Percentiles rank a stretch among this genome's conserved stretches.
phyloP scores from a whole-genome alignment of 306 rosid species.

The Arachis hypogaea region DNA sequence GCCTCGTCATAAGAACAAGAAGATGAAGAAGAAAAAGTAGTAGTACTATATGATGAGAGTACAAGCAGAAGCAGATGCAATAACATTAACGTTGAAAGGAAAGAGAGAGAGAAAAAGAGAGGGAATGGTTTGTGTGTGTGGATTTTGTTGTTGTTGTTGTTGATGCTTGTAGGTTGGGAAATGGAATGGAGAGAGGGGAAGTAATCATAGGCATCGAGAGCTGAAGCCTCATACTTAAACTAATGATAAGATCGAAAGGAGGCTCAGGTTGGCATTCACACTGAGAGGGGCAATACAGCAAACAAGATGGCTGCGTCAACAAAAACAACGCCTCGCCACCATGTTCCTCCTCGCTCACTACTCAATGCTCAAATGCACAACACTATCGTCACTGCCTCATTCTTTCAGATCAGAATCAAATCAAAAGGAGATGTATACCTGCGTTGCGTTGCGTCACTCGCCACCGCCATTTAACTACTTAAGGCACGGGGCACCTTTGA shows the following conservation, averaged over 20 bases:
- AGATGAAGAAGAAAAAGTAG: background rate
- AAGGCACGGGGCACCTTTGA: no score
- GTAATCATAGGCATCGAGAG: background rate
- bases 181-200: background rate
- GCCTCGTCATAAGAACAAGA: background rate
- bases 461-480: no score
- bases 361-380: background rate
- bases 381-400: constrained; percentile 11
- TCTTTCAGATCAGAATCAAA: background rate
- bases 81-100: background rate
- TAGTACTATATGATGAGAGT: background rate
- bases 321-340: background rate
- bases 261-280: background rate
- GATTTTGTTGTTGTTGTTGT: background rate
- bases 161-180: background rate
- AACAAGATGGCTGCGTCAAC: background rate
- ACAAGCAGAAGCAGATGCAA: background rate
- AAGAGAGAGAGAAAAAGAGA: background rate
- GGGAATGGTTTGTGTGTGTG: background rate
- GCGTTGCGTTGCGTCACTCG: no score
- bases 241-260: background rate
- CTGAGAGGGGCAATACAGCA: background rate
- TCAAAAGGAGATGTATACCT: no score
- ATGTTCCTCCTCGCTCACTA: background rate
- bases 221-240: constrained; percentile 12